Evolutionary conservation across 2,329 filamentous ascomycete genomes (phyloP), one percentile per base, ranked within the genome.

Genomic region (Atkinsonella hypoxylon): DNA sequence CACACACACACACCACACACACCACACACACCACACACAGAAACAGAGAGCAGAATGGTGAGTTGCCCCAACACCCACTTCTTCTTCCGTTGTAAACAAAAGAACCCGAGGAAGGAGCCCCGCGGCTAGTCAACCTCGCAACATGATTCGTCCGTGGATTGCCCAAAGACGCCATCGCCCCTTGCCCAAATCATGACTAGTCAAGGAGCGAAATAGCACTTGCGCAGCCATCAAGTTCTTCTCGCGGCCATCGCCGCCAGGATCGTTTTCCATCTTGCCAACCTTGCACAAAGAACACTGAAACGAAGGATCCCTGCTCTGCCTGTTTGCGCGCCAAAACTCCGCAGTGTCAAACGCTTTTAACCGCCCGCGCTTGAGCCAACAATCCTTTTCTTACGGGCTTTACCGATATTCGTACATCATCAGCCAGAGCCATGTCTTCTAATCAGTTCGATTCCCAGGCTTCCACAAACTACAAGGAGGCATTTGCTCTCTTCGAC

Each of bases 401-500:
- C 40, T 40, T 39, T 43, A 51, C 41, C 22, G 40, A 45, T 18
- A 46, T 49, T 47, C 22, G 12, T 43, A 46, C 0, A 36, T 26
- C 18, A 45, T 34, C 13, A 30, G 39, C 9, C 31, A 45, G 40
- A 46, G 39, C 34, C 48, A 77, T 76, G 73, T 60, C 70, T 62
- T 72, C 75, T 77, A 77, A 77, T 65, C 64, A 72, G 54, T 73
- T 66, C 60, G 74, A 77, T 55, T 63, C 70, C 45, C 79, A 84
- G 81, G 81, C 81, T 69, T 83, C 79, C 55, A 97, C 91, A 75
- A 97, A 98, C 85, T 98, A 97, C 88, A 97, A 97, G 79, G 93
- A 98, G 84, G 93, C 93, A 61, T 98, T 98, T 74, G 90, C 90
- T 63, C 87, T 98, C 69, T 98, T 97, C 78, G 93, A 98, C 79